Conservation (phyloP, 768 basidiomycete species). For the Pisolithus orientalis region DNA sequence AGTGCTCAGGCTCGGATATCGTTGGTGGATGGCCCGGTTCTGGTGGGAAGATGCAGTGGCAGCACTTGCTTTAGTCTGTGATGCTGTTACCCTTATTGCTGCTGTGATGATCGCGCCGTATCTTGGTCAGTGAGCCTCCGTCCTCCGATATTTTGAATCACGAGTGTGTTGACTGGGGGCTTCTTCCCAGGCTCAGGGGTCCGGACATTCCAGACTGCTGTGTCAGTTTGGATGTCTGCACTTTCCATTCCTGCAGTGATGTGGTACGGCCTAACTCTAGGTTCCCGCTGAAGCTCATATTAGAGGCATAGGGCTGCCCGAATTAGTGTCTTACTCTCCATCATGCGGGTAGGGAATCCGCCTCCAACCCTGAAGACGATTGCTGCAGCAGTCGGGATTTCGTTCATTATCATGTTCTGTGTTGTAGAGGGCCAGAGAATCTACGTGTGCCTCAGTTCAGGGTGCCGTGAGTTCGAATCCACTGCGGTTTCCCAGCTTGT, state of each 20-base stretch:
- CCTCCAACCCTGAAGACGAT: conserved; percentile 5
- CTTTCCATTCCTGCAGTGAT: conserved; percentile 12
- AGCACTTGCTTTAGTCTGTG: conserved; percentile 14
- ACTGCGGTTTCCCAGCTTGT: conserved; percentile 12
- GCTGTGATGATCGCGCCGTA: background rate
- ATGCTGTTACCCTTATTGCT: conserved; percentile 8
- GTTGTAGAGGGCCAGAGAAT: conserved; percentile 8
- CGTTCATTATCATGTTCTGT: conserved; percentile 12
- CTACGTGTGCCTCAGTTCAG: conserved; percentile 1
- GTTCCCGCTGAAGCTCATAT: background rate
- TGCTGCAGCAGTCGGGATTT: conserved; percentile 4
- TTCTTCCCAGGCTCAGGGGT: background rate
- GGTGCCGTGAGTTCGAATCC: conserved; percentile 6
- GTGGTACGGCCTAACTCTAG: conserved; percentile 1
- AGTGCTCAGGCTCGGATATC: conserved; percentile 16
- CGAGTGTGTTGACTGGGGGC: background rate
- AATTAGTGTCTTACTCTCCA: conserved; percentile 18
- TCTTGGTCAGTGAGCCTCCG: background rate
- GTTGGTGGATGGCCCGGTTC: conserved; percentile 13
- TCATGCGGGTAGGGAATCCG: conserved; percentile 17
- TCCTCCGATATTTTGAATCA: background rate
- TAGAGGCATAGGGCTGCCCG: conserved; percentile 13
- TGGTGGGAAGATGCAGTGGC: conserved; percentile 28
- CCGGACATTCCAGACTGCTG: no score
- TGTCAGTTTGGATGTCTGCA: conserved; percentile 11